Conservation (phyloP, 495 filamentous ascomycete genomes). For the Bacidia gigantensis region DNA sequence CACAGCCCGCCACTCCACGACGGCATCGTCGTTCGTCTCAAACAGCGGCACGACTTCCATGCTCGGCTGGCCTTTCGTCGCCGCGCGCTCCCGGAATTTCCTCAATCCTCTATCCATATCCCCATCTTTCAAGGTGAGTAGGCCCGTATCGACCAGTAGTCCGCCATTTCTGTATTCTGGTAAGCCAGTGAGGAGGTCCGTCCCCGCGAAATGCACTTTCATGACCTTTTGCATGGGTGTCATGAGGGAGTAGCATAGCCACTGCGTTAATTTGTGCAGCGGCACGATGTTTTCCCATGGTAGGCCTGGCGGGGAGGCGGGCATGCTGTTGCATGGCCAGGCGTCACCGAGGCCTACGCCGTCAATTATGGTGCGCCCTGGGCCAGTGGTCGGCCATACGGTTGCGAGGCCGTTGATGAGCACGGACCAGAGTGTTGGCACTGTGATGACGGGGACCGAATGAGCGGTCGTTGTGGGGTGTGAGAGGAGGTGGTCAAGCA, state of each 20-base stretch:
- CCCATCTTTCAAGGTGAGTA: conserved; percentile 44
- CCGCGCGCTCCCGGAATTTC: conserved; percentile 59
- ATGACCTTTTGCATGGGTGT: conserved; percentile 52
- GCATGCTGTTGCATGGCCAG: conserved; percentile 80
- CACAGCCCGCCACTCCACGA: conserved; percentile 56
- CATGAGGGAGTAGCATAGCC: conserved; percentile 62
- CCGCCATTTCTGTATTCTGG: conserved; percentile 61
- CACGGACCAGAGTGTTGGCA: conserved; percentile 85
- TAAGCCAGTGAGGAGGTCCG: conserved; percentile 49
- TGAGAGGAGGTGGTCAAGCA: conserved; percentile 94
- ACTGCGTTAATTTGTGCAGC: conserved; percentile 65
- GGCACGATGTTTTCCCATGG: conserved; percentile 91
- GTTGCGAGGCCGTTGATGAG: conserved; percentile 75
- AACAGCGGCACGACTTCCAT: conserved; percentile 55
- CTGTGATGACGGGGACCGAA: conserved; percentile 69
- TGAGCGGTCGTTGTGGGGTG: conserved; percentile 80
- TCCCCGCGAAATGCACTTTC: conserved; percentile 48
- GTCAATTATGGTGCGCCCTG: conserved; percentile 63
- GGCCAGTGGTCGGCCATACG: conserved; percentile 69
- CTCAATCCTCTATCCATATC: conserved; percentile 50
- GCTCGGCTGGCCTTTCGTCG: conserved; percentile 58
- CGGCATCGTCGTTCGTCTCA: conserved; percentile 49
- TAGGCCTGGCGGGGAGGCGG: conserved; percentile 52
- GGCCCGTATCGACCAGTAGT: conserved; percentile 50
- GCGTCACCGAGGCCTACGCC: conserved; percentile 85